phyloP scores from a whole-genome alignment of 2,329 filamentous ascomycete genomes.

The Exophiala aquamarina region DNA sequence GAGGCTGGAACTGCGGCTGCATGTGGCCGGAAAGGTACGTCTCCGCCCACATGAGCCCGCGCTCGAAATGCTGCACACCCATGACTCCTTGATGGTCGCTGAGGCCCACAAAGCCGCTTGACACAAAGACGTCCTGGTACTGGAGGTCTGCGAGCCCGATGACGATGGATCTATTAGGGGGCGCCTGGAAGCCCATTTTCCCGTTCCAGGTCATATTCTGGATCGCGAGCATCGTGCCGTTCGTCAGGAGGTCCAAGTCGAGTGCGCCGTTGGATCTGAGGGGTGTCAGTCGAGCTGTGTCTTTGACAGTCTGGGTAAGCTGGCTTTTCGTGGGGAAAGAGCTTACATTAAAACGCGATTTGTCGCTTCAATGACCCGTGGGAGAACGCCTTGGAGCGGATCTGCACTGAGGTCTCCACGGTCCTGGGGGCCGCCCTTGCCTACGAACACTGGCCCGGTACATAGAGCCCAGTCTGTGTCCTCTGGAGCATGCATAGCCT shows the following conservation, averaged over 20 bases:
- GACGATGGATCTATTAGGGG: slow-evolving; percentile 16
- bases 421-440: slow-evolving; percentile 17
- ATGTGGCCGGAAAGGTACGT: slow-evolving; percentile 38
- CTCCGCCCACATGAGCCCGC: slow-evolving; percentile 39
- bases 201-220: slow-evolving; percentile 27
- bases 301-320: no score
- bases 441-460: slow-evolving; percentile 18
- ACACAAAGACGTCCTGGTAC: slow-evolving; percentile 18
- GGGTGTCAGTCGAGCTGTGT: neutral
- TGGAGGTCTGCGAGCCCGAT: slow-evolving; percentile 19
- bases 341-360: slow-evolving; percentile 23
- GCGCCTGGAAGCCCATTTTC: slow-evolving; percentile 16
- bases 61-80: slow-evolving; percentile 38
- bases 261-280: slow-evolving; percentile 23
- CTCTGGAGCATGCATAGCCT: slow-evolving; percentile 62
- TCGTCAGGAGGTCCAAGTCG: slow-evolving; percentile 19
- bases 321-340: neutral
- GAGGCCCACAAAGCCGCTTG: slow-evolving; percentile 11
- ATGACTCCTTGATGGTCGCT: slow-evolving; percentile 25
- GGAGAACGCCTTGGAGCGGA: slow-evolving; percentile 18
- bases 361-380: slow-evolving; percentile 22
- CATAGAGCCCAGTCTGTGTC: slow-evolving; percentile 19
- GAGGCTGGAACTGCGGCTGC: slow-evolving; percentile 38
- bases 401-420: slow-evolving; percentile 17
- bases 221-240: slow-evolving; percentile 22